phyloP scores from a whole-genome alignment of 192 early-diverging fungal species.

The Rhizoclosmatium globosum region DNA sequence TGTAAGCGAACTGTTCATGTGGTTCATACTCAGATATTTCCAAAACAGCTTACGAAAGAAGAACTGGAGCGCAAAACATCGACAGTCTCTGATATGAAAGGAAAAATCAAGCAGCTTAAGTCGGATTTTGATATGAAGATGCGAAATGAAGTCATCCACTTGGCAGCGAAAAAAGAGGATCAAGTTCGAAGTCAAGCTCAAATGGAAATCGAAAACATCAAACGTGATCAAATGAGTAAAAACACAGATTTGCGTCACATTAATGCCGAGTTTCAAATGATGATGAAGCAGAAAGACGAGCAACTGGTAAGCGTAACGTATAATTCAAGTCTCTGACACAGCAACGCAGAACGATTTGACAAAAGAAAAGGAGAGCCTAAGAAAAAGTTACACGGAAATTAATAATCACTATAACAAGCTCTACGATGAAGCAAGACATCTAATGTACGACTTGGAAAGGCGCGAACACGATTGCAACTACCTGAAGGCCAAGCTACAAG shows the following conservation, averaged over 20 bases:
- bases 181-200: slow-evolving; percentile 31
- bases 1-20: slow-evolving; percentile 23
- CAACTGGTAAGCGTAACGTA: slow-evolving; percentile 27
- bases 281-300: slow-evolving; percentile 36
- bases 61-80: slow-evolving; percentile 47
- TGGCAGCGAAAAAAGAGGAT: slow-evolving; percentile 50
- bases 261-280: slow-evolving; percentile 50
- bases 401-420: slow-evolving; percentile 51
- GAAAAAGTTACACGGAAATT: slow-evolving; percentile 37
- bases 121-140: slow-evolving; percentile 51
- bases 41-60: slow-evolving; percentile 40
- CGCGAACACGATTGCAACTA: slow-evolving; percentile 63
- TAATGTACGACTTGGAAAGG: slow-evolving; percentile 54
- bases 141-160: slow-evolving; percentile 40
- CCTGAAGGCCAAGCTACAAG: slow-evolving; percentile 49
- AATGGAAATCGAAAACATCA: slow-evolving; percentile 30
- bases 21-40: background rate
- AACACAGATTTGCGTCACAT: slow-evolving; percentile 51
- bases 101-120: slow-evolving; percentile 45
- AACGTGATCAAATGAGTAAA: slow-evolving; percentile 43
- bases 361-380: slow-evolving; percentile 31
- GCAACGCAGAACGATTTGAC: slow-evolving; percentile 7
- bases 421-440: slow-evolving; percentile 53
- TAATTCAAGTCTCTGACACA: background rate
- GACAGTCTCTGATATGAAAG: slow-evolving; percentile 50